Percentiles rank a stretch among this genome's conserved stretches.
Evolutionary conservation across 805 yeast genomes (phyloP).

Genomic region (Jamesozyma spencerorum): DNA sequence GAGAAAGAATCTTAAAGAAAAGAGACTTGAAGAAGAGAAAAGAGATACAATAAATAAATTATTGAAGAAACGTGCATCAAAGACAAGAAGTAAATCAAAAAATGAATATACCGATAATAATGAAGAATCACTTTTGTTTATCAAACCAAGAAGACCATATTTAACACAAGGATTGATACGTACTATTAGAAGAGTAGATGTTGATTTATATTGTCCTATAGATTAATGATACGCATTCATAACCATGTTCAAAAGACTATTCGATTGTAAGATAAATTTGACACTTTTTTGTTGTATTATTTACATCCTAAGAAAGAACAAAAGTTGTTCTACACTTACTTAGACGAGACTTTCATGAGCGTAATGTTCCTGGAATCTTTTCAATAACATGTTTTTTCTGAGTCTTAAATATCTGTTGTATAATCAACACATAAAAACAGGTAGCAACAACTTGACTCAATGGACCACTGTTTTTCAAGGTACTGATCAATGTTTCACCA

Average conservation of each 20-base stretch:
- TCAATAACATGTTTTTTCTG: too few species aligned
- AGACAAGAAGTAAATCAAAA: constrained; percentile 37
- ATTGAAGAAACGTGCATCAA: constrained; percentile 73
- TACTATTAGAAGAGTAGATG: constrained; percentile 11
- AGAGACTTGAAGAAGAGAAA: constrained; percentile 84
- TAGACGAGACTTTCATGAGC: too few species aligned
- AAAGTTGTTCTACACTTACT: too few species aligned
- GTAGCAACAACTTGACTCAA: too few species aligned
- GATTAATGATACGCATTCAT: neutral
- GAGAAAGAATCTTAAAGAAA: constrained; percentile 74
- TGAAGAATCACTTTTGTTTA: constrained; percentile 10
- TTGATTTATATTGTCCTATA: constrained; percentile 11
- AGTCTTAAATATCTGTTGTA: too few species aligned
- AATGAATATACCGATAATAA: constrained; percentile 14
- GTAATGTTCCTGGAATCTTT: too few species aligned
- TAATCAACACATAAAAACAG: too few species aligned
- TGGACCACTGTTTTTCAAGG: too few species aligned
- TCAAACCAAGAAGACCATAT: constrained; percentile 28
- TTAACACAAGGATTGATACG: constrained; percentile 20
- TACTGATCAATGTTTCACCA: too few species aligned
- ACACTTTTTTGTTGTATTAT: too few species aligned
- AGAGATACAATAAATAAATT: constrained; percentile 82
- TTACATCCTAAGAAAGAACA: too few species aligned
- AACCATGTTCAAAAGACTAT: constrained; percentile 1
- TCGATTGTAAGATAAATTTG: too few species aligned